Conservation (phyloP, 805 yeast genomes). For the Tetrapisispora fleetii region DNA sequence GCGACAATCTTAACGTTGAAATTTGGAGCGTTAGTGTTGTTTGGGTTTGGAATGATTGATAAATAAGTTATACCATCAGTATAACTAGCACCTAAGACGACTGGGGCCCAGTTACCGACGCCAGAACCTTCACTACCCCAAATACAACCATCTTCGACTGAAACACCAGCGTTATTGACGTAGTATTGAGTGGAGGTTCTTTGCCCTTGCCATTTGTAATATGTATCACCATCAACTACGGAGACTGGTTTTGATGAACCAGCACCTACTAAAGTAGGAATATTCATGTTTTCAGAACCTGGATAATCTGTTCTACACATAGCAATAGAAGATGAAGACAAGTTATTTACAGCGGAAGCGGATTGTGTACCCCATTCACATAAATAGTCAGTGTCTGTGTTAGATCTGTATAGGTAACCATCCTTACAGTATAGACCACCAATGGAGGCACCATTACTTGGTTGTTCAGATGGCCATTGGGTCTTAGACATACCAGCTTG, state of each 20-base stretch:
- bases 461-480: slow-evolving; percentile 91
- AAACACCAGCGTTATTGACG: slow-evolving; percentile 93
- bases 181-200: slow-evolving; percentile 91
- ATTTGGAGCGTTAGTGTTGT: slow-evolving; percentile 60
- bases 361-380: slow-evolving; percentile 80
- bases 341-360: slow-evolving; percentile 59
- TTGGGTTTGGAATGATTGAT: slow-evolving; percentile 92
- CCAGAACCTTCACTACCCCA: slow-evolving; percentile 81
- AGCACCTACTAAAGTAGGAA: slow-evolving; percentile 74
- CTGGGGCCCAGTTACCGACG: slow-evolving; percentile 97
- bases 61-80: slow-evolving; percentile 64
- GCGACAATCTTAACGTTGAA: slow-evolving; percentile 74
- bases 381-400: slow-evolving; percentile 53
- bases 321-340: slow-evolving; percentile 55
- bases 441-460: slow-evolving; percentile 77
- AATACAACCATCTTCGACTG: slow-evolving; percentile 81
- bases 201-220: slow-evolving; percentile 75
- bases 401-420: slow-evolving; percentile 79
- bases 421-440: slow-evolving; percentile 85
- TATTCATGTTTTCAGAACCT: slow-evolving; percentile 96
- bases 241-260: slow-evolving; percentile 60
- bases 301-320: slow-evolving; percentile 98
- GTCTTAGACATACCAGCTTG: slow-evolving; percentile 98
- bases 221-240: slow-evolving; percentile 66
- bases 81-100: slow-evolving; percentile 88